Evolutionary conservation across 148 eudicot genomes (phyloP), one percentile per base, ranked within the genome.

Genomic region (Cornus florida): DNA sequence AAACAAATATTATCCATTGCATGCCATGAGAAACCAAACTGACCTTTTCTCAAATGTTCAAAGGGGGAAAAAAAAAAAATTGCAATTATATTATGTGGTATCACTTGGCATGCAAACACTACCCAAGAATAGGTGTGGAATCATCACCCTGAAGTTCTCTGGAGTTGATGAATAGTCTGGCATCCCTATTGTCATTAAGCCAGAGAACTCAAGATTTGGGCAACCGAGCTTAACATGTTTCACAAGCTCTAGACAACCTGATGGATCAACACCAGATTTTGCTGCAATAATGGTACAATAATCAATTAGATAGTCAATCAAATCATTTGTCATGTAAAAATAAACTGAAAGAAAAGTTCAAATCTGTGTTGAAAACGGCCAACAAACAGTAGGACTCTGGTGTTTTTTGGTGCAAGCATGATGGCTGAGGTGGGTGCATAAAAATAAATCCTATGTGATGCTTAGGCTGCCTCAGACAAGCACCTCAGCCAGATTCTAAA

Each of bases 151-250:
- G 81, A 96, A 94, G 78, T 96, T 96, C 78, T 94, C 94, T 0
- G 99, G 99, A 66, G 94, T 92, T 23, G 98, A 96, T 65, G 99
- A 66, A 86, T 93, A 93, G 80, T 94, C 97, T 10, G 94, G 98
- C 97, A 91, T 93, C 74, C 99, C 99, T 73, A 96, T 96, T 17
- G 98, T 96, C 99, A 96, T 96, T 77, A 96, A 82, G 79, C 99
- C 97, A 76, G 89, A 86, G 79, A 94, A 96, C 77, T 86, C 83
- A 31, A 96, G 97, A 83, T 91, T 91, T 19, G 94, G 92, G 82
- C 98, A 96, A 50, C 80, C 88, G 53, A 75, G 31, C 85, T 86
- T 89, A 75, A 96, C 92, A 81, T 92, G 98, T 82, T 92, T 88
- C 76, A 83, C 95, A 67, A 96, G 93, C 79, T 91, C 98, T 38